phyloP scores from a whole-genome alignment of 2,329 filamentous ascomycete species.

The Aureobasidium musti region DNA sequence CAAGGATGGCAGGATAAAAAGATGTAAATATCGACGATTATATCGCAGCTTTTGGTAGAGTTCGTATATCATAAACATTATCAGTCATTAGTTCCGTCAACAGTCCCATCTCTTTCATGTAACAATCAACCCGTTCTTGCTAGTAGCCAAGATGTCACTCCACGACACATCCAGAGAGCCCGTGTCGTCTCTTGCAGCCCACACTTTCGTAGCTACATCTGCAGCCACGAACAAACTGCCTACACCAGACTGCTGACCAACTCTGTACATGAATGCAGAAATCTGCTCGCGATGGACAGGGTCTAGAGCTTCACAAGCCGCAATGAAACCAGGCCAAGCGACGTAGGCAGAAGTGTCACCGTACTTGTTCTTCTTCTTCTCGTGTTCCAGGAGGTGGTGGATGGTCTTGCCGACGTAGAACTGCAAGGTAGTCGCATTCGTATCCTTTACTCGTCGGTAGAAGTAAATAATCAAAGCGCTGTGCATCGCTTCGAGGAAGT shows the following conservation, averaged over 20 bases:
- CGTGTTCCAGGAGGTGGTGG: conserved; percentile 39
- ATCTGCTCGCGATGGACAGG: conserved; percentile 14
- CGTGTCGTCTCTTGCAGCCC: conserved; percentile 23
- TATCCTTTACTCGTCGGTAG: conserved; percentile 46
- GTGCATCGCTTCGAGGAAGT: conserved; percentile 47
- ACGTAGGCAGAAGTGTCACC: conserved; percentile 37
- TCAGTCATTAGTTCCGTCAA: conserved; percentile 3
- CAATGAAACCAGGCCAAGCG: conserved; percentile 47
- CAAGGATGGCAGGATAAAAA: neutral
- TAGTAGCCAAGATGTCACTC: conserved; percentile 20
- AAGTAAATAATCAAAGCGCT: conserved; percentile 48
- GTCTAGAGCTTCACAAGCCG: conserved; percentile 44
- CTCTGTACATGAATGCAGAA: conserved; percentile 17
- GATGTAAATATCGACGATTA: neutral
- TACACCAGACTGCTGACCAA: conserved; percentile 14
- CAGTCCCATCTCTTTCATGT: conserved; percentile 1
- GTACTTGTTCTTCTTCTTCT: conserved; percentile 33
- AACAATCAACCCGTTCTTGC: conserved; percentile 23
- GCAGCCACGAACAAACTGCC: conserved; percentile 19
- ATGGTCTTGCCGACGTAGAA: conserved; percentile 45
- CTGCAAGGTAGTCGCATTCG: conserved; percentile 45
- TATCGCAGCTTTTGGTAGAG: neutral
- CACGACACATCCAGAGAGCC: conserved; percentile 18
- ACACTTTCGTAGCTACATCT: conserved; percentile 13
- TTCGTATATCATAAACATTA: conserved; percentile 14